These are phyloP conservation scores for Cercospora sp. DNA, from an alignment of 2,329 filamentous ascomycete genomes.

Conservation along the genomic window DNA sequence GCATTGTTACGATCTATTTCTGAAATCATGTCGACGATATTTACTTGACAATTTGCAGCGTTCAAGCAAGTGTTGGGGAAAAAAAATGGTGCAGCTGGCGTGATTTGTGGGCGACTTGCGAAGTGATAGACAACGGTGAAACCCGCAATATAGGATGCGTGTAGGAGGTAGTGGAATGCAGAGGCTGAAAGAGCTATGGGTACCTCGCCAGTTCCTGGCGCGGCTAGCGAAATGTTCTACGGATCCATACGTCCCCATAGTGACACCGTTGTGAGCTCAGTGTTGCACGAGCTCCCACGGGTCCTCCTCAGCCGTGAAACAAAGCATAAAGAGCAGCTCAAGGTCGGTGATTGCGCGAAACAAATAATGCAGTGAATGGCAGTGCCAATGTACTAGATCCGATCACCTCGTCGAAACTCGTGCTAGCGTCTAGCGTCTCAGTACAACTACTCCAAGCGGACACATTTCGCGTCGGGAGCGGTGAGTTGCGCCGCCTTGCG, in stretches of 20 bases:
- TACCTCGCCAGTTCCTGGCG: neutral
- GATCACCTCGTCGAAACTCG: neutral
- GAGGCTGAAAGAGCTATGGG: neutral
- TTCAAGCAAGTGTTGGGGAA: slow-evolving; percentile 6
- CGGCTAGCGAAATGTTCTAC: neutral
- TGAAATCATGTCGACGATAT: neutral
- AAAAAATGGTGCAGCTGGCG: neutral
- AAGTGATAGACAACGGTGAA: neutral
- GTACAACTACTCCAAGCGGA: neutral
- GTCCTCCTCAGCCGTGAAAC: neutral
- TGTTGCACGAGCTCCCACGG: neutral
- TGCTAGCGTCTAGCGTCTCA: neutral
- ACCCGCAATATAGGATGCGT: neutral
- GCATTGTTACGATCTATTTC: neutral
- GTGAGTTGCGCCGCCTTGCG: neutral
- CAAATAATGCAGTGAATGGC: neutral
- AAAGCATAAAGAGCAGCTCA: neutral
- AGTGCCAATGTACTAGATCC: neutral
- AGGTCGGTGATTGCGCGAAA: neutral
- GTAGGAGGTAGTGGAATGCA: neutral
- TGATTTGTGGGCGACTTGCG: neutral
- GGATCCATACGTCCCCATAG: neutral
- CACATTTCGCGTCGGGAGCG: neutral
- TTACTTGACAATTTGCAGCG: slow-evolving; percentile 3
- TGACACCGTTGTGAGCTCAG: neutral